Evolutionary conservation across 2,329 filamentous ascomycete genomes (phyloP), one percentile per base, ranked within the genome.

Genomic region (Fusarium drepaniforme): DNA sequence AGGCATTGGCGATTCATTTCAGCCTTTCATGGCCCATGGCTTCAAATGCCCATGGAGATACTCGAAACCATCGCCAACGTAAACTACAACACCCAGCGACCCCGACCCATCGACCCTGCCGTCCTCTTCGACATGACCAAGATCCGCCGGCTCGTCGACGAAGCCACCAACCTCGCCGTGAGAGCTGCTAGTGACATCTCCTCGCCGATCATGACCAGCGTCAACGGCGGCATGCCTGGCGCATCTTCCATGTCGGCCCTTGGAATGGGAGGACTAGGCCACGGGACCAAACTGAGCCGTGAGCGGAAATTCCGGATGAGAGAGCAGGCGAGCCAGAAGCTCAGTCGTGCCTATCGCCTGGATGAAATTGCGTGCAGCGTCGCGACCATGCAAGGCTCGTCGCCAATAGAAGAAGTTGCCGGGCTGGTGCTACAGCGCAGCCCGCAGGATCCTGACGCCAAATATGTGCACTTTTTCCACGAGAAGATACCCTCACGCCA

Each of bases 391-490:
- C 93, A 96, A 84, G 91, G 92, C 66, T 91, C 93, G 1, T 93
- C 93, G 21, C 91, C 93, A 0, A 85, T 97, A 15, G 93, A 97
- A 77, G 93, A 94, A 68, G 92, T 97, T 4, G 94, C 93, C 3
- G 87, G 89, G 8, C 86, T 93, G 71, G 94, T 97, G 37, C 84
- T 97, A 71, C 91, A 93, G 81, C 88, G 93, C 71, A 92, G 90
- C 70, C 87, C 90, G n/a, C 81, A 87, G 61, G 91, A 95, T 79
- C 83, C 87, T 51, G 93, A 97, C 79, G 94, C 94, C 33, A 93
- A 93, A 82, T 97, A 97, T 80, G 94, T 97, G n/a, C 93, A 97
- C 81, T 97, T 96, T 84, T 97, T 97, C 82, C 94, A 96, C 83
- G 94, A 97, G 83, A 97, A 96, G 88, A 96, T 97, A 30, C 93